phyloP scores from a whole-genome alignment of 78 protist species.

The Creolimax fragrantissima region DNA sequence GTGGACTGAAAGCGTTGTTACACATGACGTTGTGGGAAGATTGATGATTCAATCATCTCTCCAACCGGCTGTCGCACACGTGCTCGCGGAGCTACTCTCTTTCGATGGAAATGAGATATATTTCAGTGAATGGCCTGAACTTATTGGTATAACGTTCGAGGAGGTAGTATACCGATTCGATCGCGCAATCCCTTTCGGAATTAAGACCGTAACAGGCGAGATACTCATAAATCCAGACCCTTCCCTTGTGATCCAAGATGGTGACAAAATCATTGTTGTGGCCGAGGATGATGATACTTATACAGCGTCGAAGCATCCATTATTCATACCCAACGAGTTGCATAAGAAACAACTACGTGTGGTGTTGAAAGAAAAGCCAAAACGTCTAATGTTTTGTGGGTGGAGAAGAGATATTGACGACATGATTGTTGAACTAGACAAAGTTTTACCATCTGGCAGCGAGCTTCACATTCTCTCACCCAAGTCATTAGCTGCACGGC shows the following conservation, averaged over 20 bases:
- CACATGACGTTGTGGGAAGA: slow-evolving; percentile 49
- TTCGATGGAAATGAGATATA: slow-evolving; percentile 45
- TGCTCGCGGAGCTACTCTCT: slow-evolving; percentile 31
- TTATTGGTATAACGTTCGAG: not conserved
- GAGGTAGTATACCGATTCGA: not conserved
- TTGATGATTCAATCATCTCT: slow-evolving; percentile 31
- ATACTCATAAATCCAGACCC: too few species aligned
- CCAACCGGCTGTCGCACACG: slow-evolving; percentile 15
- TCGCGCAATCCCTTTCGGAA: not conserved
- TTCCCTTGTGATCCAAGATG: too few species aligned
- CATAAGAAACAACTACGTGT: too few species aligned
- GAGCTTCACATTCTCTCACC: too few species aligned
- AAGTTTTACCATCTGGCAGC: too few species aligned
- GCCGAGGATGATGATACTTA: slow-evolving; percentile 51
- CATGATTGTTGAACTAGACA: too few species aligned
- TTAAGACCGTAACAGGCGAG: not conserved
- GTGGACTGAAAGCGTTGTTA: not conserved
- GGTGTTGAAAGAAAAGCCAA: too few species aligned
- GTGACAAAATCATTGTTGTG: slow-evolving; percentile 25
- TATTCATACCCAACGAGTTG: too few species aligned
- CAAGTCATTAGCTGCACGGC: too few species aligned
- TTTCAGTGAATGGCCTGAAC: slow-evolving; percentile 30
- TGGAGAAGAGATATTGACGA: too few species aligned
- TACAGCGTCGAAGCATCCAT: not conserved
- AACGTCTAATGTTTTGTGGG: too few species aligned